Evolutionary conservation across 345 rosid species (phyloP).

Genomic region (Iberis pinnata): DNA sequence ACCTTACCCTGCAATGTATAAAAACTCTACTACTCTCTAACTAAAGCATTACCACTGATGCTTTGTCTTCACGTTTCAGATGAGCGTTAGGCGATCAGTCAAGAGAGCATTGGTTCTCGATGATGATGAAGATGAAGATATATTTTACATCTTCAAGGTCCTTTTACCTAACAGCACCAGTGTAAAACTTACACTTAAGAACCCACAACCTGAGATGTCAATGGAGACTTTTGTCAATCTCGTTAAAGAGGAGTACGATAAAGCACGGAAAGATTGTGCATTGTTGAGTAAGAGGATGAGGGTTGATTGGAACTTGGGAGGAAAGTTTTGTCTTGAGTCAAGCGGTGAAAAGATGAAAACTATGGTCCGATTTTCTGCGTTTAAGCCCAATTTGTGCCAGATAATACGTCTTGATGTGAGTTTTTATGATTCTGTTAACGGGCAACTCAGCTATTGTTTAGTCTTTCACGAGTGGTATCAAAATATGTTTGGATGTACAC

Average conservation of each 20-base stretch:
- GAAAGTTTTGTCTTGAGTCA: slow-evolving; percentile 22
- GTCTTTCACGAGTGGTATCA: too few species aligned
- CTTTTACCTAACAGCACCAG: slow-evolving; percentile 46
- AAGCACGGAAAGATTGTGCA: slow-evolving; percentile 2
- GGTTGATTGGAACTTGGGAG: slow-evolving; percentile 32
- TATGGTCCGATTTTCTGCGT: slow-evolving; percentile 24
- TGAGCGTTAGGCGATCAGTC: too few species aligned
- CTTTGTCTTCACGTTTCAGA: too few species aligned
- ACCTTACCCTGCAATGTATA: too few species aligned
- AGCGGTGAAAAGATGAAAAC: slow-evolving; percentile 23
- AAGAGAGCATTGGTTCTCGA: neutral
- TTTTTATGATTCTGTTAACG: too few species aligned
- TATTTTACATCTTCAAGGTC: slow-evolving; percentile 34
- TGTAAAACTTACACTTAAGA: slow-evolving; percentile 26
- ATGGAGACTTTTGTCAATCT: slow-evolving; percentile 27
- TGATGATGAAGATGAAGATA: slow-evolving; percentile 7
- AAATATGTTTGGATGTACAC: too few species aligned
- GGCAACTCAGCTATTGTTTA: too few species aligned
- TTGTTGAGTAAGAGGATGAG: slow-evolving; percentile 2
- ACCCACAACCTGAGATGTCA: slow-evolving; percentile 22
- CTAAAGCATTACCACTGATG: too few species aligned
- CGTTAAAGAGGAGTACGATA: slow-evolving; percentile 30
- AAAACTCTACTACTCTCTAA: too few species aligned
- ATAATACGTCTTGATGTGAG: slow-evolving; percentile 43
- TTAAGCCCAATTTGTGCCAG: slow-evolving; percentile 36